These are phyloP conservation scores for Triticum aestivum DNA, from an alignment of 176 grass and related monocot genomes.

Conservation along the genomic window IWGSC_CS_RefSeq_v2.1 NC_057812.1:548854522-548855021, in stretches of 20 bases:
- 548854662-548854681: conserved; percentile 78
- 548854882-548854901: conserved; percentile 44
- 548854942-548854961: conserved; percentile 68
- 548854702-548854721: conserved; percentile 77
- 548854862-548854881: conserved; percentile 31
- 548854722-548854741: conserved; percentile 57
- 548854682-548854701: conserved; percentile 78
- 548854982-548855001: conserved; percentile 24
- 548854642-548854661: conserved; percentile 87
- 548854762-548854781: conserved; percentile 93
- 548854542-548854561: conserved; percentile 91
- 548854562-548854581: conserved; percentile 95
- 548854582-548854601: conserved; percentile 92
- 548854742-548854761: conserved; percentile 76
- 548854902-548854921: conserved; percentile 48
- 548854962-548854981: conserved; percentile 56
- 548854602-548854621: conserved; percentile 81
- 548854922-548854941: conserved; percentile 53
- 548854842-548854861: conserved; percentile 19
- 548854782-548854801: conserved; percentile 83
- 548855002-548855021: neutral
- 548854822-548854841: neutral
- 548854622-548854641: conserved; percentile 72
- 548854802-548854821: conserved; percentile 76
- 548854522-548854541: conserved; percentile 93